Base-by-base conservation (phyloP, 495 filamentous ascomycete species). In the Penicillium lagena region DNA sequence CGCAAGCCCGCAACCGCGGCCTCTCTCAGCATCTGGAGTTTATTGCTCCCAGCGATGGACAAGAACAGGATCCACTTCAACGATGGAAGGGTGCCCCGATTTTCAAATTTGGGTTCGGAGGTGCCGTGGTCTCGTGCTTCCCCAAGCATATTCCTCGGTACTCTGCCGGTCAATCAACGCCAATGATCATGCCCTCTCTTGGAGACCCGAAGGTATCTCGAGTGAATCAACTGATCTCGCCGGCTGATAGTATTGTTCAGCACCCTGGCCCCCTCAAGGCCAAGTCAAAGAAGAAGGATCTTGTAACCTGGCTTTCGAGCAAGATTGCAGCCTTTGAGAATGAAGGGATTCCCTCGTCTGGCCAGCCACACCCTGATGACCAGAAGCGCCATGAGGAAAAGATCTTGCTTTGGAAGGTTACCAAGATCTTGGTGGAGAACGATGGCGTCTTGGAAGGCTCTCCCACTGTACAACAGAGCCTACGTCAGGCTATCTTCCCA, bases 241-340 rank as follows among this genome's bases (percentile, higher is more conserved):
- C 89, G 9, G 67, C 77, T 33, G 87, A 91, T 37, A 74, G 76
- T 7, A 70, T 93, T 41, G 77, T 80, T 11, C 86, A 80, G 49
- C 96, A 97, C 57, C 94, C 94, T 1, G 94, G 94, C 0, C 91
- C 94, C 12, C 68, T 96, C 9, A 89, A 82, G 68, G 72, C 79
- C 29, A 96, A 97, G 58, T 80, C 81, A 1, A 96, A 91, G 74
- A 99, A 97, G 71, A 97, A 97, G 66, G 94, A 99, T 43, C 76
- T 86, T 4, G 43, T 90, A 32, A 63, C 82, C 5, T 99, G 94
- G 93, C 70, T 99, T 29, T 80, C 68, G 3, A 72, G 75, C 50
- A 85, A 82, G 34, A 88, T 95, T 50, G 80, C 80, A 10, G 72
- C 64, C 6, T 66, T 96, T 22, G 88, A 90, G 61, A 76, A 73